Evolutionary conservation across 345 rosid species (phyloP).

Genomic region (Punica granatum): DNA sequence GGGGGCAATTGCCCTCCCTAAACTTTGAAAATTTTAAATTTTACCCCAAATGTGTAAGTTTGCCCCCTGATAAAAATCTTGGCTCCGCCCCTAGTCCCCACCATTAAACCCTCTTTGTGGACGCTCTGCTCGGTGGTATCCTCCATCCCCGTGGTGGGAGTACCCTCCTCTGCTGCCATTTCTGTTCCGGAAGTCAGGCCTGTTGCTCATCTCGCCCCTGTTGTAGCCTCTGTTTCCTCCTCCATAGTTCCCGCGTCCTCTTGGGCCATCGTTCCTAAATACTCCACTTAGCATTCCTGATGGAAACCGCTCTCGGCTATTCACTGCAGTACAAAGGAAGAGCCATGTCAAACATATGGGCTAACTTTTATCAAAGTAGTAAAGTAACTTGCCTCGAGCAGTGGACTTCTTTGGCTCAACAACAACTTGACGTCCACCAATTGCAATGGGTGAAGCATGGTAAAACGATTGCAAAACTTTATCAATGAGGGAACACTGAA

Average conservation of each 20-base stretch:
- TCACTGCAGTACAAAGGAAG: constrained; percentile 34
- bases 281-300: constrained; percentile 44
- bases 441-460: constrained; percentile 79
- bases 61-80: too few relatives aligned
- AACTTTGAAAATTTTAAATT: too few relatives aligned
- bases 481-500: neutral
- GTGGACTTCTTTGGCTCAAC: constrained; percentile 92
- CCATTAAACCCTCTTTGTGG: constrained; percentile 29
- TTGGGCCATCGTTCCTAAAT: constrained; percentile 37
- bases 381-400: constrained; percentile 60
- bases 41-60: too few relatives aligned
- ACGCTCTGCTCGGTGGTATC: constrained; percentile 42
- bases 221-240: constrained; percentile 65
- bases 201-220: constrained; percentile 46
- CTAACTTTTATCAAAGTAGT: neutral
- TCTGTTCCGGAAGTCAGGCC: constrained; percentile 60
- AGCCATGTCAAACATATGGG: constrained; percentile 1
- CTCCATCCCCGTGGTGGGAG: constrained; percentile 47
- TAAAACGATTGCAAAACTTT: neutral
- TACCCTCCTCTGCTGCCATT: constrained; percentile 55
- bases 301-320: constrained; percentile 51
- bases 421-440: constrained; percentile 56
- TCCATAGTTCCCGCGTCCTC: constrained; percentile 67
- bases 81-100: too few relatives aligned
- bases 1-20: too few relatives aligned